phyloP scores from a whole-genome alignment of 371 early-diverging fungal species.

The Batkoa obscura region DNA sequence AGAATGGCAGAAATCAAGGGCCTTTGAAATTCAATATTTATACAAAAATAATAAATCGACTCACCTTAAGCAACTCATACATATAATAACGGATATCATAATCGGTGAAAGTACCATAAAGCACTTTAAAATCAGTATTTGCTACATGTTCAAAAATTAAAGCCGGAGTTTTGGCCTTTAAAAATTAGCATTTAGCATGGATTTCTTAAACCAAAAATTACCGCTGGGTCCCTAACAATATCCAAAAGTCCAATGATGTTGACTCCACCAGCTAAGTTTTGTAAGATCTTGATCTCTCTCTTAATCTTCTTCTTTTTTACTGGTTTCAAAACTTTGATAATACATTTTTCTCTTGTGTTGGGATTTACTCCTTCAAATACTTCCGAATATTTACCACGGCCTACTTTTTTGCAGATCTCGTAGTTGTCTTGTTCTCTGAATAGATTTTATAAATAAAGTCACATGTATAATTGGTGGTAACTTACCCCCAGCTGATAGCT shows the following conservation, averaged over 20 bases:
- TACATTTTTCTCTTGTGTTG: conserved; percentile 52
- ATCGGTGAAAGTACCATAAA: conserved; percentile 64
- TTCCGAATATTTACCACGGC: conserved; percentile 99
- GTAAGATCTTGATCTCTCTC: conserved; percentile 96
- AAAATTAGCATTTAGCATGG: background rate
- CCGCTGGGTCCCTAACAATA: conserved; percentile 88
- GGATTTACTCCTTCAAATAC: conserved; percentile 96
- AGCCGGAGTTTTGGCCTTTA: conserved; percentile 79
- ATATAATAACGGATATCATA: conserved; percentile 93
- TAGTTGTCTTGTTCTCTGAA: conserved; percentile 80
- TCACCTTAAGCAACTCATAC: conserved; percentile 84
- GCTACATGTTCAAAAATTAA: conserved; percentile 94
- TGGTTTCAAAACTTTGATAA: conserved; percentile 98
- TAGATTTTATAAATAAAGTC: too few relatives aligned
- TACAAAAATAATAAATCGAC: background rate
- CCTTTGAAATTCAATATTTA: conserved; percentile 31
- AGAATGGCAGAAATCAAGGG: conserved; percentile 94
- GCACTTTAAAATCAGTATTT: conserved; percentile 55
- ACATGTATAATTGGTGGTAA: background rate
- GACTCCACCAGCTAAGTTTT: conserved; percentile 83
- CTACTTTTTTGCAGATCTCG: conserved; percentile 90
- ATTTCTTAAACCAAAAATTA: conserved; percentile 12
- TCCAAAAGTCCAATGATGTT: conserved; percentile 89
- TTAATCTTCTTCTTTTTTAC: conserved; percentile 98
- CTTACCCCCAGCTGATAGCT: conserved; percentile 64